Conservation (phyloP, 1,139 yeast genomes). For the Arxiozyma slooffiae region DNA sequence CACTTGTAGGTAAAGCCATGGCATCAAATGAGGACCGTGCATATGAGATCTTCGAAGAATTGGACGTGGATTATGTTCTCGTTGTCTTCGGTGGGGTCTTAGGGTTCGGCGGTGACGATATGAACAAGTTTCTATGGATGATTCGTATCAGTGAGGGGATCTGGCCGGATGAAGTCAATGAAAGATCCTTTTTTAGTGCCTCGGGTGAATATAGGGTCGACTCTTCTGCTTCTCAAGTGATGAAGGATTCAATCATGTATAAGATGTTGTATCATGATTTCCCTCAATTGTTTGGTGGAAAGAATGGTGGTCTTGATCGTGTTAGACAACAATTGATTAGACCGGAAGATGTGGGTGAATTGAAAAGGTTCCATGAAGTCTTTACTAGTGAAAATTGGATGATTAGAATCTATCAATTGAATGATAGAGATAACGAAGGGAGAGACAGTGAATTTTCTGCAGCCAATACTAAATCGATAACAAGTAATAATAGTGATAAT, state of each 20-base stretch:
- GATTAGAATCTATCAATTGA: slow-evolving; percentile 88
- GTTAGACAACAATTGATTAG: slow-evolving; percentile 78
- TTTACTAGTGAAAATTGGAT: slow-evolving; percentile 96
- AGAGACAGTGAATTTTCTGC: slow-evolving; percentile 41
- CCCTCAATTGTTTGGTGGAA: slow-evolving; percentile 50
- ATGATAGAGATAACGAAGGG: slow-evolving; percentile 80
- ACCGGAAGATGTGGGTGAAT: slow-evolving; percentile 45
- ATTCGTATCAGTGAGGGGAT: slow-evolving; percentile 97
- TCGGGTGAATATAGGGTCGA: slow-evolving; percentile 87
- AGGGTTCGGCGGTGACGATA: slow-evolving; percentile 94
- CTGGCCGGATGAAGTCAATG: slow-evolving; percentile 96
- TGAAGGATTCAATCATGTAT: slow-evolving; percentile 87
- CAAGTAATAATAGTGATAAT: too few species aligned
- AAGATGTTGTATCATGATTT: slow-evolving; percentile 89
- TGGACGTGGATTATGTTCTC: slow-evolving; percentile 90
- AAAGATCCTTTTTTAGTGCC: slow-evolving; percentile 73
- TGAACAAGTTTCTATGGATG: slow-evolving; percentile 98
- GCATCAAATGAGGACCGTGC: slow-evolving; percentile 80
- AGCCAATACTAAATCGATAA: not conserved
- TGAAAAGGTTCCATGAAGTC: slow-evolving; percentile 83
- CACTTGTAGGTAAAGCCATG: slow-evolving; percentile 99
- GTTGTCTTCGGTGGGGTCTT: slow-evolving; percentile 90
- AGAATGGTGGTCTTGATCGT: slow-evolving; percentile 67
- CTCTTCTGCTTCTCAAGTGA: slow-evolving; percentile 65
- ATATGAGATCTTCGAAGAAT: slow-evolving; percentile 76